These are phyloP conservation scores for Withania somnifera DNA, from an alignment of 305 asterid genomes.

Conservation along the genomic window DNA sequence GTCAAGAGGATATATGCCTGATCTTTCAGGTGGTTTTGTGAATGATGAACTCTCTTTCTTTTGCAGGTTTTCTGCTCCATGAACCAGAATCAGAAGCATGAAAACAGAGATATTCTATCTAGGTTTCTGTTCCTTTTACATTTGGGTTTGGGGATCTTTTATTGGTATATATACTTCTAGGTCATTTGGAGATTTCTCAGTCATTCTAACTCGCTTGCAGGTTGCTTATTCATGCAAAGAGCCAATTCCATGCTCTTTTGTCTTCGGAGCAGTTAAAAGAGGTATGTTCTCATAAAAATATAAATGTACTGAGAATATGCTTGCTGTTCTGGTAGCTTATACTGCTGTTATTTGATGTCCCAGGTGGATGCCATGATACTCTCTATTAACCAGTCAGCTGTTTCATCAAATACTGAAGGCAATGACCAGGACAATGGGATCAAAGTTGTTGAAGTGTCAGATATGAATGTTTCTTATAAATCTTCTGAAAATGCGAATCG, in stretches of 20 bases:
- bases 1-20: background rate
- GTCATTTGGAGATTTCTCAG: background rate
- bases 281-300: constrained; percentile 28
- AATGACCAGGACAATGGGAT: constrained; percentile 18
- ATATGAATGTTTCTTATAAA: constrained; percentile 15
- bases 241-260: constrained; percentile 49
- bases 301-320: background rate
- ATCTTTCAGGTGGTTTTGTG: background rate
- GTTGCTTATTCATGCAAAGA: constrained; percentile 42
- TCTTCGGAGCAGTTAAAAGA: constrained; percentile 57
- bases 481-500: constrained; percentile 20
- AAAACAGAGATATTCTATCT: constrained; percentile 28
- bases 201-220: constrained; percentile 28
- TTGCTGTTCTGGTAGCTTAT: background rate
- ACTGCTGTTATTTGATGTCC: constrained; percentile 8
- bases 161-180: background rate
- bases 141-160: background rate
- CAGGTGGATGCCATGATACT: constrained; percentile 53
- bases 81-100: constrained; percentile 41
- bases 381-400: constrained; percentile 26
- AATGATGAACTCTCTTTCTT: constrained; percentile 5
- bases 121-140: constrained; percentile 35
- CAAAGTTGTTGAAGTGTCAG: constrained; percentile 12
- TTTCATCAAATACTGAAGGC: constrained; percentile 15
- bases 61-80: constrained; percentile 63